These are phyloP conservation scores for Fusarium chlamydosporum DNA, from an alignment of 2,329 filamentous ascomycete genomes.

Conservation along the genomic window DNA sequence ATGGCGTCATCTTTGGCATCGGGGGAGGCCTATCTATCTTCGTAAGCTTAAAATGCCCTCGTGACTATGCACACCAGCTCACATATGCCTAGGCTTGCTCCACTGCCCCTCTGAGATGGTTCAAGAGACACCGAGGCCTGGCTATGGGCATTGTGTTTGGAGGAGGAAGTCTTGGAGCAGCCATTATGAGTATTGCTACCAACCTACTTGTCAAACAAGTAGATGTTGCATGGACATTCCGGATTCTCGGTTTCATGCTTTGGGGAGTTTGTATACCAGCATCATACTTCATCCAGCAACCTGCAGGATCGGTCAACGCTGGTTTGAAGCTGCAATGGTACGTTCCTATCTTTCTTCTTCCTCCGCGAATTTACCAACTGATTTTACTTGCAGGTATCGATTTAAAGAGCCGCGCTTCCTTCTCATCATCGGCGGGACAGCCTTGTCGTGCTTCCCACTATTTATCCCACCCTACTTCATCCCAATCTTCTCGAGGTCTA, in stretches of 20 bases:
- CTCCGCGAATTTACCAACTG: rapidly evolving
- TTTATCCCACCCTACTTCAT: slow-evolving; percentile 51
- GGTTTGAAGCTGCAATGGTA: slow-evolving; percentile 49
- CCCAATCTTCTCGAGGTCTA: slow-evolving; percentile 45
- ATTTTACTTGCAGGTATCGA: slow-evolving; percentile 39
- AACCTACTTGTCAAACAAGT: slow-evolving; percentile 45
- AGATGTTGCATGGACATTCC: slow-evolving; percentile 50
- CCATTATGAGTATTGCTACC: slow-evolving; percentile 50
- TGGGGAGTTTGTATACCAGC: slow-evolving; percentile 53
- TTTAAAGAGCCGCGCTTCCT: slow-evolving; percentile 49
- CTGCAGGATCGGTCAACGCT: slow-evolving; percentile 18
- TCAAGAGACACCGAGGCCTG: slow-evolving; percentile 49
- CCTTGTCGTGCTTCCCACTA: slow-evolving; percentile 48
- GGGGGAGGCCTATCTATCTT: slow-evolving; percentile 47
- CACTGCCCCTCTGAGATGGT: slow-evolving; percentile 47
- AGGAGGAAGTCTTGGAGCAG: slow-evolving; percentile 51
- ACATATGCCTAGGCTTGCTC: slow-evolving; percentile 30
- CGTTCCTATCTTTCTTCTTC: rapidly evolving
- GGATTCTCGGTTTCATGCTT: slow-evolving; percentile 47
- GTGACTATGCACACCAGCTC: rapidly evolving
- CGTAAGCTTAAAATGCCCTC: not conserved
- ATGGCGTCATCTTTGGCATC: slow-evolving; percentile 49
- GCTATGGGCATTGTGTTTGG: slow-evolving; percentile 52
- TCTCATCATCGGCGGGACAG: slow-evolving; percentile 44
- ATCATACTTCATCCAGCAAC: slow-evolving; percentile 48